Conservation (phyloP, 306 rosid species). For the Alnus rubra region DNA sequence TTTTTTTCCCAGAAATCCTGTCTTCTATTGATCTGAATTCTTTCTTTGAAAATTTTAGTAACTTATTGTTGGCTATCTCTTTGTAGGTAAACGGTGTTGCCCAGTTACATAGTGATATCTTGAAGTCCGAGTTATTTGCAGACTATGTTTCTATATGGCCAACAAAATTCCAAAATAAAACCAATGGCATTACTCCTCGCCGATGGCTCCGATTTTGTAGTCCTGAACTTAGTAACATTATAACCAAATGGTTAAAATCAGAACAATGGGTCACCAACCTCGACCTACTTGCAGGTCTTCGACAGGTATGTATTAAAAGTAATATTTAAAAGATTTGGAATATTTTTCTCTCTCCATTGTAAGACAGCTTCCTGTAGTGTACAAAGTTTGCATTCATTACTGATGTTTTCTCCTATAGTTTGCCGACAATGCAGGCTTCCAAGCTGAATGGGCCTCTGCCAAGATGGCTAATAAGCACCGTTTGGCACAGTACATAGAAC, state of each 20-base stretch:
- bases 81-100: conserved; percentile 95
- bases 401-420: conserved; percentile 50
- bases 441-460: conserved; percentile 95
- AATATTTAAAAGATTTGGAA: not conserved
- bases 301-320: conserved; percentile 44
- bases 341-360: conserved; percentile 13
- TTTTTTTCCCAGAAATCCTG: not conserved
- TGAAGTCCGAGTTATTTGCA: conserved; percentile 84
- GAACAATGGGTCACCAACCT: conserved; percentile 87
- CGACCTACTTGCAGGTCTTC: conserved; percentile 79
- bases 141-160: conserved; percentile 98
- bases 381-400: conserved; percentile 24
- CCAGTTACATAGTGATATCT: conserved; percentile 91
- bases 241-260: conserved; percentile 91
- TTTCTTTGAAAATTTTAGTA: conserved; percentile 16
- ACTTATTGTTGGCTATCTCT: conserved; percentile 20
- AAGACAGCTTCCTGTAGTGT: conserved; percentile 23
- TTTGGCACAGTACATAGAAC: conserved; percentile 70
- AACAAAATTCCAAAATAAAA: conserved; percentile 90
- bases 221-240: conserved; percentile 86
- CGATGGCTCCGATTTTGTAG: conserved; percentile 94
- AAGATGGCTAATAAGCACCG: conserved; percentile 87
- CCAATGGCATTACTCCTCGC: conserved; percentile 97
- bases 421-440: conserved; percentile 76
- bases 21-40: conserved; percentile 14